phyloP scores from a whole-genome alignment of 2,329 filamentous ascomycete genomes.

The Fusarium cyanostomum region DNA sequence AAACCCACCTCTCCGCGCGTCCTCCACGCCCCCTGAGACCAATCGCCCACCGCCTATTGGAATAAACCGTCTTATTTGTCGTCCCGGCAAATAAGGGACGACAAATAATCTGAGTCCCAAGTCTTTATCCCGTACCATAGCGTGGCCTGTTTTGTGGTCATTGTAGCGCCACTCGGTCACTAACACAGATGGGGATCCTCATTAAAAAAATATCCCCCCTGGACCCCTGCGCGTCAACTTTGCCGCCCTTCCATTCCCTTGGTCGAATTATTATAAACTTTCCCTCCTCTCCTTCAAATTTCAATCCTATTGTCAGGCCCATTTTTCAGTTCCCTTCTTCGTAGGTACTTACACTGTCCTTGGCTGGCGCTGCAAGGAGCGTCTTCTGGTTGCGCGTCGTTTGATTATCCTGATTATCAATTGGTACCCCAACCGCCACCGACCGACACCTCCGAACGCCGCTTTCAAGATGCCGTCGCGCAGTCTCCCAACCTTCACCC shows the following conservation, averaged over 20 bases:
- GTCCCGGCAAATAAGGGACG: conserved; percentile 32
- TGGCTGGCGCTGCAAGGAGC: conserved; percentile 16
- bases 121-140: conserved; percentile 16
- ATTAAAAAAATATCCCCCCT: conserved; percentile 42
- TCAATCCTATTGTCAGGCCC: conserved; percentile 1
- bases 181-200: conserved; percentile 45
- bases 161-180: conserved; percentile 42
- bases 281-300: conserved; percentile 16
- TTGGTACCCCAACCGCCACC: conserved; percentile 10
- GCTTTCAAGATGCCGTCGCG: conserved; percentile 73
- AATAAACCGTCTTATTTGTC: conserved; percentile 15
- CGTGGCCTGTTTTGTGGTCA: conserved; percentile 43
- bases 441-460: conserved; percentile 22
- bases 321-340: conserved; percentile 14
- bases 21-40: conserved; percentile 9
- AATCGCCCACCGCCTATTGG: conserved; percentile 26
- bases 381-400: conserved; percentile 17
- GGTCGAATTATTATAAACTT: conserved; percentile 26
- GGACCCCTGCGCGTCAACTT: conserved; percentile 38
- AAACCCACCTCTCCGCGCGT: neutral
- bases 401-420: conserved; percentile 11
- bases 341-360: neutral
- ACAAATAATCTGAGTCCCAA: conserved; percentile 22
- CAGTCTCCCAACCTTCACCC: conserved; percentile 84
- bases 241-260: conserved; percentile 30